Evolutionary conservation across 371 early-diverging fungal genomes (phyloP).

Genomic region (Haplosporangium sp.): DNA sequence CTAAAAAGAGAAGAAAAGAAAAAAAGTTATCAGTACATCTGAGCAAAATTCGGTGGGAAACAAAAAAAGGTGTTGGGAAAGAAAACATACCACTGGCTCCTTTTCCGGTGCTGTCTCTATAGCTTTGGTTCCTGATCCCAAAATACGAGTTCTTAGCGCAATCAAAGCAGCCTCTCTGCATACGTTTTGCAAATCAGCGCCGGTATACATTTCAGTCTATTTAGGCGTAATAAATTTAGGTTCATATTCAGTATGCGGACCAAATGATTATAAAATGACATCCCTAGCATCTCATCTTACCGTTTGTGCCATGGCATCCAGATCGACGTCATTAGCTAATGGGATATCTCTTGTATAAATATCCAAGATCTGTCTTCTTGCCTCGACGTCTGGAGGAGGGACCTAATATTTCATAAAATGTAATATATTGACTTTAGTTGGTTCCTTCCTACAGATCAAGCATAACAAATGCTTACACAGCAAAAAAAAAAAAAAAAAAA

Average conservation of each 20-base stretch:
- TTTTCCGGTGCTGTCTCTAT: background rate
- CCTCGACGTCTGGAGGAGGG: conserved; percentile 88
- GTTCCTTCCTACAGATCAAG: too few species aligned
- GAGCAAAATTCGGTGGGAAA: too few species aligned
- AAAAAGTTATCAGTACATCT: background rate
- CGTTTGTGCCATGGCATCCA: conserved; percentile 70
- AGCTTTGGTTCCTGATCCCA: background rate
- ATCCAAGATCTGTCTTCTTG: conserved; percentile 85
- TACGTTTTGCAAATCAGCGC: conserved; percentile 96
- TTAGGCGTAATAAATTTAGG: background rate
- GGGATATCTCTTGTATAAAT: conserved; percentile 90
- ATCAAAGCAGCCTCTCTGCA: conserved; percentile 97
- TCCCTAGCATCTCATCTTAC: conserved; percentile 46
- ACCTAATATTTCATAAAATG: conserved; percentile 54
- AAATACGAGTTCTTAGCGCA: conserved; percentile 69
- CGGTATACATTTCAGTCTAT: conserved; percentile 91
- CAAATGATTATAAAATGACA: background rate
- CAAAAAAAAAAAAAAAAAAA: background rate
- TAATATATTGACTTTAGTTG: too few species aligned
- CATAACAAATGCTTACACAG: background rate
- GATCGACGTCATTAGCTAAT: conserved; percentile 75
- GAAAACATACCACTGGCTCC: conserved; percentile 32
- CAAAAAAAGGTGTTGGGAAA: too few species aligned
- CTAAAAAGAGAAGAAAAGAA: conserved; percentile 2
- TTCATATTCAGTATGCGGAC: background rate